Conservation (phyloP, 1,139 yeast species). For the Pichia sp. region DNA sequence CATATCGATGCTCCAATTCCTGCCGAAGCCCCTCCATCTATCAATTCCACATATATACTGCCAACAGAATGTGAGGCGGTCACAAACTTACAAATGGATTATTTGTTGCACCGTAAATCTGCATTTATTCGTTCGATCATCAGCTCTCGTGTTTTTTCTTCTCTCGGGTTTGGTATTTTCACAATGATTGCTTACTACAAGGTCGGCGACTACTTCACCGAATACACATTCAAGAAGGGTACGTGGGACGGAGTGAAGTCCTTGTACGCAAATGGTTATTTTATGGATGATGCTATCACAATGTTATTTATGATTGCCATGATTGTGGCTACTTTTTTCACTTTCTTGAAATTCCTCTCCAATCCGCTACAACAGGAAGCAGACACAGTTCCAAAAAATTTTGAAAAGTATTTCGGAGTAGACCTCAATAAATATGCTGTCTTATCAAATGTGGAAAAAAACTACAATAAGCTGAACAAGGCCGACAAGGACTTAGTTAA, state of each 20-base stretch:
- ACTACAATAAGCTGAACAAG: constrained; percentile 26
- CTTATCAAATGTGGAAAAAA: constrained; percentile 24
- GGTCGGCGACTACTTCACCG: constrained; percentile 19
- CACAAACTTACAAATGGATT: constrained; percentile 59
- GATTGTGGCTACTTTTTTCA: constrained; percentile 29
- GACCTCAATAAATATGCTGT: constrained; percentile 47
- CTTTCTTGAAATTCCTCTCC: constrained; percentile 33
- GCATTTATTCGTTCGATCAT: constrained; percentile 45
- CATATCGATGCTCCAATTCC: constrained; percentile 42
- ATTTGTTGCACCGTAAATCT: constrained; percentile 54
- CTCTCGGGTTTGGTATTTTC: constrained; percentile 11
- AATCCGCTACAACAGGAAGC: constrained; percentile 43
- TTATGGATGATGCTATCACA: constrained; percentile 35
- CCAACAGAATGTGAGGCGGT: constrained; percentile 61
- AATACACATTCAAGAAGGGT: constrained; percentile 17
- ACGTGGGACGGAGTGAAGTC: constrained; percentile 19
- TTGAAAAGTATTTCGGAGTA: constrained; percentile 48
- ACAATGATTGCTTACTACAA: constrained; percentile 12
- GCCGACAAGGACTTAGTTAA: constrained; percentile 31
- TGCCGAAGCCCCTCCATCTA: constrained; percentile 44
- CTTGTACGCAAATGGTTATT: constrained; percentile 35
- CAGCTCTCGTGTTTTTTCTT: constrained; percentile 41
- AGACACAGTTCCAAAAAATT: constrained; percentile 44
- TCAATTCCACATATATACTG: constrained; percentile 41
- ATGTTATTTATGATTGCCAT: constrained; percentile 26